phyloP scores from a whole-genome alignment of 768 basidiomycete species.

The Saitozyma podzolica region DNA sequence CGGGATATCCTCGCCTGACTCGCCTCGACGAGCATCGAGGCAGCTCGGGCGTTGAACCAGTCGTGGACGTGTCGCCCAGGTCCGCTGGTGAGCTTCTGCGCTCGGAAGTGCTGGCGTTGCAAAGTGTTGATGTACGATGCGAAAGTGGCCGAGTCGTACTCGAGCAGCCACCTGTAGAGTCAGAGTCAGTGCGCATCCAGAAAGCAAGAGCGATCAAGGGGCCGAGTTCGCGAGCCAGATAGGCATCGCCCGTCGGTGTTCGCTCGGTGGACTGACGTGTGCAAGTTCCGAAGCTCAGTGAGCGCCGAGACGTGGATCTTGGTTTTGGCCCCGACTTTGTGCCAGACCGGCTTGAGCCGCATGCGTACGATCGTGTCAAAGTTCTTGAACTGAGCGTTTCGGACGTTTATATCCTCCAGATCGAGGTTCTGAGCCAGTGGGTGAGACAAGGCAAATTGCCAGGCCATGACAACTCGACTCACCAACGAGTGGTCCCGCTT shows the following conservation, averaged over 20 bases:
- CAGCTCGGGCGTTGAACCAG: constrained; percentile 85
- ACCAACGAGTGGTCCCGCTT: constrained; percentile 80
- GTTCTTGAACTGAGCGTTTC: constrained; percentile 89
- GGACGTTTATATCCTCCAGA: constrained; percentile 85
- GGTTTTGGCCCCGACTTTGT: constrained; percentile 88
- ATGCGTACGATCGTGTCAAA: constrained; percentile 85
- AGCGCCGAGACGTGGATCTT: constrained; percentile 89
- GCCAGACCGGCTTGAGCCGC: constrained; percentile 92
- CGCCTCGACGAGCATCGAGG: constrained; percentile 65
- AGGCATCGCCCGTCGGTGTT: too few relatives aligned
- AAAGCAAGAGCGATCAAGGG: too few relatives aligned
- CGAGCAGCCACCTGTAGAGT: constrained; percentile 69
- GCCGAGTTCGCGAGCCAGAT: neutral
- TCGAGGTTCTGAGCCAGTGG: constrained; percentile 66
- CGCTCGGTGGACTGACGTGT: constrained; percentile 61
- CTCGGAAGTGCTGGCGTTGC: constrained; percentile 65
- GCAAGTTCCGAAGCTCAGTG: constrained; percentile 75
- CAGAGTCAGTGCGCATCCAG: neutral
- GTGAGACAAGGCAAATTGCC: constrained; percentile 1
- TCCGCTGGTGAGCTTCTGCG: constrained; percentile 31
- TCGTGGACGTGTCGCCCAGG: constrained; percentile 40
- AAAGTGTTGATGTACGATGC: constrained; percentile 88
- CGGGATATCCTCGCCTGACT: constrained; percentile 41
- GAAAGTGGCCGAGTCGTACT: constrained; percentile 87
- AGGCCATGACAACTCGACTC: constrained; percentile 4